Conservation (phyloP, 75 land plant genomes). For the Sequoia sempervirens region DNA sequence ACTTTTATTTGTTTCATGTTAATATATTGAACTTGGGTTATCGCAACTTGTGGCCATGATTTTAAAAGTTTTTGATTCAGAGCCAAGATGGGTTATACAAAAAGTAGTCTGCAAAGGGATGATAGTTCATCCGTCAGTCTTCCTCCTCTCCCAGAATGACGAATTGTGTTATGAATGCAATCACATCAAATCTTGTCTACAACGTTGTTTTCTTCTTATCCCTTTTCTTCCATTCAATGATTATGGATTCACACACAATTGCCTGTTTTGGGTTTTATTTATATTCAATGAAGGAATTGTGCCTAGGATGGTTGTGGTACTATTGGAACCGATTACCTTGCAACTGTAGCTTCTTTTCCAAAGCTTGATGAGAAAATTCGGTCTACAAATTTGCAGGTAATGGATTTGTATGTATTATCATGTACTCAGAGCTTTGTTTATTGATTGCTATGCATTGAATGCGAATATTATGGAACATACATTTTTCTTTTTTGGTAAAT, state of each 20-base stretch:
- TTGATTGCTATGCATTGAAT: background rate
- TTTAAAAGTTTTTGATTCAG: background rate
- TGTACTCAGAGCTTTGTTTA: background rate
- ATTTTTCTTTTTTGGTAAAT: no score
- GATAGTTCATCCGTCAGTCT: background rate
- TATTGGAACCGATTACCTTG: slow-evolving; percentile 61
- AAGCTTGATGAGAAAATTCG: slow-evolving; percentile 90
- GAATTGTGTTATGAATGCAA: background rate
- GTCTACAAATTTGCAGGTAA: slow-evolving; percentile 54
- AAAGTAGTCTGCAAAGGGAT: background rate
- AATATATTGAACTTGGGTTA: background rate
- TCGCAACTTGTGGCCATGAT: background rate
- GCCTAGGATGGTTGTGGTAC: slow-evolving; percentile 72
- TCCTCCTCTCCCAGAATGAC: background rate
- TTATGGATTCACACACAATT: no score
- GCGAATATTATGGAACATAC: background rate
- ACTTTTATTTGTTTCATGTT: no score
- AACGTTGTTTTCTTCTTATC: background rate
- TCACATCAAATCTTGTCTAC: background rate
- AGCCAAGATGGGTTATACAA: background rate
- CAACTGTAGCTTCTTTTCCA: no score
- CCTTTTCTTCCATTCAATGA: background rate
- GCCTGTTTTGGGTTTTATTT: no score
- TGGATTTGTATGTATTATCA: background rate
- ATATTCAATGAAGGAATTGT: background rate